Evolutionary conservation across 768 basidiomycete species (phyloP).

Genomic region (Tylopilus subfusipes): DNA sequence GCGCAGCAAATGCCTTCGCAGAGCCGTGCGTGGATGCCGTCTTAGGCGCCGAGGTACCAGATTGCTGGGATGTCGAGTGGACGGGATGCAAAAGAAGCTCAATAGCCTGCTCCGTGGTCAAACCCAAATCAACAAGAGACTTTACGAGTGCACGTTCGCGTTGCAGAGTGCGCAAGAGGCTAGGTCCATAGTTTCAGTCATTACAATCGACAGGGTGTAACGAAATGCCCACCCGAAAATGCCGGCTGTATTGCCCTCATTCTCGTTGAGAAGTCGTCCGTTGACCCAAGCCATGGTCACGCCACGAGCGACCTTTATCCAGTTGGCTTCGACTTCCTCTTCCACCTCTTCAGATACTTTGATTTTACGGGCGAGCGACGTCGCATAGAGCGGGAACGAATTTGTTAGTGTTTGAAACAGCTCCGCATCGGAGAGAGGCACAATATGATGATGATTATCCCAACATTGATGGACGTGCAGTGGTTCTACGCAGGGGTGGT

Average conservation of each 20-base stretch:
- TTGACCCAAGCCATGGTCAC: constrained; percentile 75
- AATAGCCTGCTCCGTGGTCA: constrained; percentile 64
- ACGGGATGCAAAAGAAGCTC: constrained; percentile 65
- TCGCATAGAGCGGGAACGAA: constrained; percentile 86
- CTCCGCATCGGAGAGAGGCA: constrained; percentile 12
- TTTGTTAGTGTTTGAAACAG: constrained; percentile 67
- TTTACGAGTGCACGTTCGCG: constrained; percentile 65
- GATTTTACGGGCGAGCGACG: constrained; percentile 69
- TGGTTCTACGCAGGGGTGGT: constrained; percentile 43
- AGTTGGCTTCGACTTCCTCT: constrained; percentile 57
- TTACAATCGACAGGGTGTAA: neutral
- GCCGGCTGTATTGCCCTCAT: constrained; percentile 56
- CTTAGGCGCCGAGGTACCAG: neutral
- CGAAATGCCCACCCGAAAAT: constrained; percentile 47
- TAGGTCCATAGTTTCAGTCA: constrained; percentile 21
- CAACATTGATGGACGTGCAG: constrained; percentile 17
- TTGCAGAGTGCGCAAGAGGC: constrained; percentile 66
- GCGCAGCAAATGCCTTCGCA: constrained; percentile 4
- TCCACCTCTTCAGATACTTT: constrained; percentile 45
- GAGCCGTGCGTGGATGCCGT: constrained; percentile 7
- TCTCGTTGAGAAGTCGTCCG: constrained; percentile 56
- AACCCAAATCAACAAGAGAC: constrained; percentile 57
- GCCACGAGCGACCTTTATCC: constrained; percentile 48
- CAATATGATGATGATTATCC: constrained; percentile 7
- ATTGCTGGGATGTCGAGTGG: constrained; percentile 52